phyloP scores from a whole-genome alignment of 2,329 filamentous ascomycete genomes.

The Cladosporium cucumerinum region DNA sequence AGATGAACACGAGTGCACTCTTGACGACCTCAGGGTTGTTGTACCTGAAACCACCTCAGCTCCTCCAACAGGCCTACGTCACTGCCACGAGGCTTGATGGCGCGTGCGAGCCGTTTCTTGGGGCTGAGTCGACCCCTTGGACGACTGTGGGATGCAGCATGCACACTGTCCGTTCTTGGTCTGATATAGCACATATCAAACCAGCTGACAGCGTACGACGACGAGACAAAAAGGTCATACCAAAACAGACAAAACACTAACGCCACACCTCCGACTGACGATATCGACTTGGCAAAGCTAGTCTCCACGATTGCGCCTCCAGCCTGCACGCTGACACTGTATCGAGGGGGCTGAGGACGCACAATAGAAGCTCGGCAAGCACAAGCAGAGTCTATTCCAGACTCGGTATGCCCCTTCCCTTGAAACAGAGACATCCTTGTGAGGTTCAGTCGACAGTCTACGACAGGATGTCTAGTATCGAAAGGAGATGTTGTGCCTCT shows the following conservation, averaged over 20 bases:
- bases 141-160: neutral
- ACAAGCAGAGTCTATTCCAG: neutral
- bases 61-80: neutral
- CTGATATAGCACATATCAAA: neutral
- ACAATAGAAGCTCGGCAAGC: neutral
- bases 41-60: conserved; percentile 1
- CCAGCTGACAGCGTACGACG: neutral
- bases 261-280: neutral
- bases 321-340: neutral
- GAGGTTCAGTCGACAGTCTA: neutral
- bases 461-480: neutral
- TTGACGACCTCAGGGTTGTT: neutral
- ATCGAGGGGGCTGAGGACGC: neutral
- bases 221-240: neutral
- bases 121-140: neutral
- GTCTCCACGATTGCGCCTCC: neutral
- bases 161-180: neutral
- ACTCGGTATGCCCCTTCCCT: neutral
- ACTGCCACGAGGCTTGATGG: neutral
- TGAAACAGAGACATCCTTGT: neutral
- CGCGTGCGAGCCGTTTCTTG: neutral
- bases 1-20: neutral
- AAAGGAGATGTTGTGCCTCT: neutral
- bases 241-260: neutral
- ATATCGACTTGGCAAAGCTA: neutral